Conservation (phyloP, 2,329 filamentous ascomycete genomes). For the Fusarium coicis region DNA sequence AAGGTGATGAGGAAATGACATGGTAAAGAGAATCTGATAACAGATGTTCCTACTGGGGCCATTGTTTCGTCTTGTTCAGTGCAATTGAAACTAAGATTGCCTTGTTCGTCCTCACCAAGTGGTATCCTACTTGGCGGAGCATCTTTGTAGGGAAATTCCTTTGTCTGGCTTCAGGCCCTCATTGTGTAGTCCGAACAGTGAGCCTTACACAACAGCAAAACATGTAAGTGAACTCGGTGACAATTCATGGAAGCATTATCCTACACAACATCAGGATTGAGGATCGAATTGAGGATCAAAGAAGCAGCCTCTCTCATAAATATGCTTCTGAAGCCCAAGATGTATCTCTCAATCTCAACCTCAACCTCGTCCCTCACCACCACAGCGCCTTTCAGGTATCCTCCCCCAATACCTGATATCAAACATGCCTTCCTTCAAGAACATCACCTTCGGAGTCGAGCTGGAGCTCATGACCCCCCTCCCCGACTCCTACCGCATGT, state of each 20-base stretch:
- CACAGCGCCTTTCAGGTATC: neutral
- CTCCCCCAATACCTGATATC: neutral
- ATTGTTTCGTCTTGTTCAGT: neutral
- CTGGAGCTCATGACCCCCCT: constrained; percentile 35
- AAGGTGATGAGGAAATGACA: no score
- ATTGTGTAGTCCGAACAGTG: neutral
- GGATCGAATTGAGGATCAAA: neutral
- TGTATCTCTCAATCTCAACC: no score
- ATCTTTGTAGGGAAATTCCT: neutral
- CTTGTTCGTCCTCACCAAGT: neutral
- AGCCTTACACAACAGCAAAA: neutral
- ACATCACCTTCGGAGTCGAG: constrained; percentile 38
- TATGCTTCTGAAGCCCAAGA: neutral
- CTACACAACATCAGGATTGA: neutral
- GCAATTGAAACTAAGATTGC: accelerated
- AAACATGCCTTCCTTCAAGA: neutral
- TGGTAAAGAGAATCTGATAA: neutral
- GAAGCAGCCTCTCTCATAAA: neutral
- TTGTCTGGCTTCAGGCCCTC: neutral
- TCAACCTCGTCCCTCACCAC: neutral
- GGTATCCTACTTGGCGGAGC: accelerated
- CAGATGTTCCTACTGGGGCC: no score
- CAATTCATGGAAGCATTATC: neutral
- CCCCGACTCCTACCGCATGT: neutral
- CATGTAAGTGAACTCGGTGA: neutral